Percentiles rank a stretch among this genome's conserved stretches.
Evolutionary conservation across 441 rosid genomes (phyloP).

Genomic region (Populus trichocarpa): DNA sequence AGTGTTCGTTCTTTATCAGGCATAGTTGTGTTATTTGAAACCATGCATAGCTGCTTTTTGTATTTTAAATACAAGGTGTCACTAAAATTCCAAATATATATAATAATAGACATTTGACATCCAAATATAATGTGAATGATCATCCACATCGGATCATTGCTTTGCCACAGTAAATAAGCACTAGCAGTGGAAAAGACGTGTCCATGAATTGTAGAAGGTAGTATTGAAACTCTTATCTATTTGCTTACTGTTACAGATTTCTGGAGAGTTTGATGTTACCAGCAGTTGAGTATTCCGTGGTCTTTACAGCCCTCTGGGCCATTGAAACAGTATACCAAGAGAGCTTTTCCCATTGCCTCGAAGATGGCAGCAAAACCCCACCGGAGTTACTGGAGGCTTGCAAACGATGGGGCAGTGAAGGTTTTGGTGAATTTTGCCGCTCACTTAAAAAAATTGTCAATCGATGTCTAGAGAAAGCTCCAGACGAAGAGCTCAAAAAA

Average conservation of each 20-base stretch:
- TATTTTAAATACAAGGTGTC: not conserved
- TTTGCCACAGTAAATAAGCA: not conserved
- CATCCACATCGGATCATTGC: not conserved
- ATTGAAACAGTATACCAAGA: conserved; percentile 69
- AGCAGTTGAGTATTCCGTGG: conserved; percentile 48
- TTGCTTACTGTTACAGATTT: conserved; percentile 34
- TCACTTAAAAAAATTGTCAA: conserved; percentile 42
- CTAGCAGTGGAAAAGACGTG: not conserved
- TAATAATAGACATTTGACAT: not conserved
- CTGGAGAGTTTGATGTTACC: conserved; percentile 49
- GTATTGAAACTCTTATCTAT: not conserved
- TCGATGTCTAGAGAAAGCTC: conserved; percentile 43
- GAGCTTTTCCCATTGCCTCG: conserved; percentile 68
- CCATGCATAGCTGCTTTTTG: not conserved
- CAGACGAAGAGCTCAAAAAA: conserved; percentile 29
- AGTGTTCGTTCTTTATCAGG: not conserved
- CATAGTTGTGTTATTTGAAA: not conserved
- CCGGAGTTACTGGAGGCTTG: conserved; percentile 45
- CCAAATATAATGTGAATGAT: not conserved
- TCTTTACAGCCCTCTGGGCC: conserved; percentile 62
- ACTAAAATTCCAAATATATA: not conserved
- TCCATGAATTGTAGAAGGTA: not conserved
- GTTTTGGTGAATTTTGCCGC: conserved; percentile 47
- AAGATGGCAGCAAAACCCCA: conserved; percentile 44
- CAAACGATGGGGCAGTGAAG: conserved; percentile 66